These are phyloP conservation scores for Tetratostichococcus sp. DNA, from an alignment of 139 green algal genomes.

Conservation along the genomic window DNA sequence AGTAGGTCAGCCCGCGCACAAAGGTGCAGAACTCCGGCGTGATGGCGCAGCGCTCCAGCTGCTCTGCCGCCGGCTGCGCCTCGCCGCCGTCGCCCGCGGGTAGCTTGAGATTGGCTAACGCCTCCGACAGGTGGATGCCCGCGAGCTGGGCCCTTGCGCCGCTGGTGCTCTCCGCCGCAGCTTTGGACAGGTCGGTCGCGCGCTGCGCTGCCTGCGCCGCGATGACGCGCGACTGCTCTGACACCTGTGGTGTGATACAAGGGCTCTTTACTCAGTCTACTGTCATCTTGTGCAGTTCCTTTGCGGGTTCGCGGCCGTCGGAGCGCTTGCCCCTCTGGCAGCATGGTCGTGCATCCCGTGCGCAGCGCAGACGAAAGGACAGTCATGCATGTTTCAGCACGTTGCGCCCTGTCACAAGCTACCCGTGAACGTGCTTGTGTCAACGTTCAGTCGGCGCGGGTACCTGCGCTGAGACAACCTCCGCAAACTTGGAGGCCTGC, in stretches of 20 bases:
- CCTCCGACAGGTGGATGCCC: constrained; percentile 10
- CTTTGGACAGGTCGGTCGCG: neutral
- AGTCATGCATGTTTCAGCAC: no score
- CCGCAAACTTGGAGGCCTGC: constrained; percentile 6
- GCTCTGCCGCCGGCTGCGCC: neutral
- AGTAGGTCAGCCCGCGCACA: constrained; percentile 53
- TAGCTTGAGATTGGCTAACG: neutral
- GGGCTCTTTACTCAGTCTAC: no score
- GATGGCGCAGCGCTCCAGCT: constrained; percentile 45
- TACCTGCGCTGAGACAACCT: neutral
- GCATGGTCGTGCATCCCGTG: no score
- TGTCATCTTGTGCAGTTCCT: neutral
- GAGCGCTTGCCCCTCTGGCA: no score
- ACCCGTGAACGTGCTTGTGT: no score
- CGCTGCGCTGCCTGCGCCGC: constrained; percentile 15
- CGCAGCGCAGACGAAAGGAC: no score
- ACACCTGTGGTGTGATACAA: constrained; percentile 8
- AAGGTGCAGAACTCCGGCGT: constrained; percentile 47
- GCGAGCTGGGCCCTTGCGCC: neutral
- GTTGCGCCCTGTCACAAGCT: no score
- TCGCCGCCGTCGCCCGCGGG: neutral
- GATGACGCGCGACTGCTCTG: constrained; percentile 6
- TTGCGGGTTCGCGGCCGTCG: neutral
- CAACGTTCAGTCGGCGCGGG: no score
- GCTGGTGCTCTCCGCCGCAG: neutral